A percentile compares a stretch with the other conserved stretches of the same genome.
Evolutionary conservation across 768 basidiomycete genomes (phyloP).

Genomic region (Floccularia luteovirens): DNA sequence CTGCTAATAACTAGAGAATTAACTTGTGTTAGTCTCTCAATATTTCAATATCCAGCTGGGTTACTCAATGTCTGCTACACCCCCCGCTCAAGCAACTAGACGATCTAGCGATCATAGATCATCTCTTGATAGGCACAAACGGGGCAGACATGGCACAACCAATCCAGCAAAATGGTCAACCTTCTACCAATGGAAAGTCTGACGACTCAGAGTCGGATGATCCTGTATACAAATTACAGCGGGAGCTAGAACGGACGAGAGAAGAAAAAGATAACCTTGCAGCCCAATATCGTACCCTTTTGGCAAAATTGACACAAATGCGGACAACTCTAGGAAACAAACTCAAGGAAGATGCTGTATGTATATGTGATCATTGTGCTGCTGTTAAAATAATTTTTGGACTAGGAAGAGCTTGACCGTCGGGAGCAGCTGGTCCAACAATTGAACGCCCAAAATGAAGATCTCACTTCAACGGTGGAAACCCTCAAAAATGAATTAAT

Average conservation of each 20-base stretch:
- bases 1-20: too few species aligned
- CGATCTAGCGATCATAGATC: slow-evolving; percentile 22
- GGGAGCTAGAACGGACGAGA: slow-evolving; percentile 65
- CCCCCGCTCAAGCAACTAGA: slow-evolving; percentile 16
- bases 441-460: slow-evolving; percentile 71
- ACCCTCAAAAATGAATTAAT: slow-evolving; percentile 79
- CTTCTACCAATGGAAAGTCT: slow-evolving; percentile 18
- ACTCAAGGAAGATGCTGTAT: slow-evolving; percentile 91
- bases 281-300: slow-evolving; percentile 76
- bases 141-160: slow-evolving; percentile 15
- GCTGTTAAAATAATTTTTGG: slow-evolving; percentile 8
- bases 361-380: slow-evolving; percentile 10
- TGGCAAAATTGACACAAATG: slow-evolving; percentile 90
- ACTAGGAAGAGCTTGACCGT: slow-evolving; percentile 96
- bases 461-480: slow-evolving; percentile 61
- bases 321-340: slow-evolving; percentile 90
- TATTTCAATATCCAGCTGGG: too few species aligned
- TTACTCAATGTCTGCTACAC: too few species aligned
- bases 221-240: slow-evolving; percentile 53
- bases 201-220: slow-evolving; percentile 34
- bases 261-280: slow-evolving; percentile 88
- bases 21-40: too few species aligned
- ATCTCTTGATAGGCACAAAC: slow-evolving; percentile 43
- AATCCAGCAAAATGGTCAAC: slow-evolving; percentile 22
- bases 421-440: slow-evolving; percentile 79